Percentiles rank a stretch among this genome's conserved stretches.
phyloP scores from a whole-genome alignment of 192 early-diverging fungal genomes.

The Funneliformis mosseae region DNA sequence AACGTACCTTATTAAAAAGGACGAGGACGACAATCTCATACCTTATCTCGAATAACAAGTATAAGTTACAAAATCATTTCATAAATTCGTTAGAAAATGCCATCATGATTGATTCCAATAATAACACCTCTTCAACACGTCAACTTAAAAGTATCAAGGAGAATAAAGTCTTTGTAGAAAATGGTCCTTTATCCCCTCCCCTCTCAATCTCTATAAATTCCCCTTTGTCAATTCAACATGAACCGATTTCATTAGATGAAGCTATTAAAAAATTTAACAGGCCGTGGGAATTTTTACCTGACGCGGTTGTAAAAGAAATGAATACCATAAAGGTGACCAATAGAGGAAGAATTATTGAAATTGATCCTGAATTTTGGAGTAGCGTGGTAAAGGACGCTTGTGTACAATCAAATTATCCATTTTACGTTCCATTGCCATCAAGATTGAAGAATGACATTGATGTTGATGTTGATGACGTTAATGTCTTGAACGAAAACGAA shows the following conservation, averaged over 20 bases:
- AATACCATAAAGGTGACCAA: background rate
- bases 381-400: background rate
- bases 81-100: background rate
- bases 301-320: background rate
- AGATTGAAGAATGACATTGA: too few relatives aligned
- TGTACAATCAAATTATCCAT: constrained; percentile 15
- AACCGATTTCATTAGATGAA: background rate
- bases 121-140: too few relatives aligned
- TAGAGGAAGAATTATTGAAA: background rate
- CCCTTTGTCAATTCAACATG: too few relatives aligned
- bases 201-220: background rate
- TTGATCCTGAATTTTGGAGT: background rate
- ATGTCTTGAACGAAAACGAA: background rate
- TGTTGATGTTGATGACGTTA: too few relatives aligned
- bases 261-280: background rate
- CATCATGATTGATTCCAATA: too few relatives aligned
- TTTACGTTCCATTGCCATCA: background rate
- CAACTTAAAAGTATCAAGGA: background rate
- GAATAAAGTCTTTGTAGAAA: background rate
- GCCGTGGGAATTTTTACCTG: background rate
- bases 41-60: background rate
- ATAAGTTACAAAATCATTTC: background rate
- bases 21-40: background rate
- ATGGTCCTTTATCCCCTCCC: background rate
- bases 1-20: background rate